Evolutionary conservation across 1,139 yeast species (phyloP), one percentile per base, ranked within the genome.

Genomic region (Blastobotrys indianensis): DNA sequence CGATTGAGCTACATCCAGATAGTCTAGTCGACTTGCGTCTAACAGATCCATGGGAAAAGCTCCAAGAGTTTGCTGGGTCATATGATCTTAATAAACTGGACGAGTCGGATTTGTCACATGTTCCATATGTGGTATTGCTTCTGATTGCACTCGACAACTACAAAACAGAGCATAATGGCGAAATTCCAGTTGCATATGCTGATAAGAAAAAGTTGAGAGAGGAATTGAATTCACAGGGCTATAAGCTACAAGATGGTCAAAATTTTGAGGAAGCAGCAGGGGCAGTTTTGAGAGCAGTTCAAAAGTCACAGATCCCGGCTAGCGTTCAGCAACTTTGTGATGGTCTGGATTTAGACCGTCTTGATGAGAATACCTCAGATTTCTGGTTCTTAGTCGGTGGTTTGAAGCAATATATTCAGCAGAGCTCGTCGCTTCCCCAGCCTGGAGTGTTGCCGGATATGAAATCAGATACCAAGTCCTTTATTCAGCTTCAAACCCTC

Each of bases 381-480:
- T 82, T 87, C 55, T 84, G 94, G 94, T 61, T 76, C 2, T 70
- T 81, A 16, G 71, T 78, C 0, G 67, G 65, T 31, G 83, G 90
- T 0, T 66, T 90, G 42, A 66, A 73, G 32, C 53, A 55, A 3
- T 90, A 79, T 60, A 70, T 80, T 5, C 49, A 51, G 12, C 51
- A 50, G 13, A 44, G 53, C 2, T 64, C 68, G n/a, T 65, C 68
- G 2, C 59, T 63, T 16, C 97, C 97, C 0, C 67, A 87, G 2
- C 73, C 83, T 2, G 96, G 95, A 0, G 74, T 70, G 1, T 61
- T 90, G 10, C 96, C 96, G 0, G 97, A 90, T 62, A 90, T 92
- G 97, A 84, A 85, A 31, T 77, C 95, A 0, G 80, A 81, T 53
- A 82, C 96, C 0, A 65, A 65, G 11, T 73, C 73, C 45, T 92